Base-by-base conservation (phyloP, 1,284 basidiomycete genomes). In the Agroathelia rolfsii region DNA sequence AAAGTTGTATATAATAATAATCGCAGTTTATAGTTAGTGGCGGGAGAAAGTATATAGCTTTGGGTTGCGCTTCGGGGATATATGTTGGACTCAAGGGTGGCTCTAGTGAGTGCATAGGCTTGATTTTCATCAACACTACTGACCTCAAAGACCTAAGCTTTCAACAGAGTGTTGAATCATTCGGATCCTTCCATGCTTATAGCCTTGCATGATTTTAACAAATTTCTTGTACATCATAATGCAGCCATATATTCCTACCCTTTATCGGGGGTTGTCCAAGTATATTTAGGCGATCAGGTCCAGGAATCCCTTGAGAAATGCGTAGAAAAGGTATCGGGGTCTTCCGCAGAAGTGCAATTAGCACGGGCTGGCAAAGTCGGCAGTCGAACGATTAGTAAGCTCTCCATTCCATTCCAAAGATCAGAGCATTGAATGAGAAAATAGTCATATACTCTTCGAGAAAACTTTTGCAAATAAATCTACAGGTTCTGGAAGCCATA, bases 371-470 rank as follows among this genome's bases (percentile, higher is more conserved):
- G 76, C 3, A 59, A 58, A 22, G 50, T 80, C 22, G 64, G 59
- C 11, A 63, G 63, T 23, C 64, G 67, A 24, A 63, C 66, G 2
- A 50, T 82, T 23, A 44, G 79, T 81, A 42, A 47, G 55, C 50
- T 7, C 28, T 18, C n/a, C 37, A 3, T 30, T 36, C 13, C 5
- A 10, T 4, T 29, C 7, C 9, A 12, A 9, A 18, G 4, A 16
- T 32, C 14, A 17, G 8, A 11, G 11, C 18, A n/a, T 13, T 18
- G 13, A 21, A 4, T 13, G 14, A 16, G 21, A 4, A 34, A 24
- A 15, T 36, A 85, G 83, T 86, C 25, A 61, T 82, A 15, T 85
- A 75, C 52, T 70, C 70, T 5, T 59, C 67, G 18, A 84, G 78
- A 54, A 65, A 64, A 30, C 62, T 76, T 27, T 47, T 81, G 26